Base-by-base conservation (phyloP, 1,284 basidiomycete genomes). In the Papiliotrema fonsecae region DNA sequence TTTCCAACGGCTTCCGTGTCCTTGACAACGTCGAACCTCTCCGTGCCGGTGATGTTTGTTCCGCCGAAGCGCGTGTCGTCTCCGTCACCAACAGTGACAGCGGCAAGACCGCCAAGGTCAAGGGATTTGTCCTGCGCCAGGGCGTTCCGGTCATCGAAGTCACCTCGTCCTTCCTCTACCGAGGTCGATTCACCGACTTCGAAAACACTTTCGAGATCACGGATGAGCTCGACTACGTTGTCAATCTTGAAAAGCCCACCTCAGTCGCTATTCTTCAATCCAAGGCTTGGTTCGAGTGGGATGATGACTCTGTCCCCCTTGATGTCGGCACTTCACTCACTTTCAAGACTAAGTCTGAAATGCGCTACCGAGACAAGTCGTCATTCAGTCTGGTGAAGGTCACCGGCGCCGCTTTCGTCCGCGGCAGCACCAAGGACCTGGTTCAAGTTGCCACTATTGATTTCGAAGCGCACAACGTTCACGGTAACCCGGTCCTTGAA, bases 271-370 rank as follows among this genome's bases (percentile, higher is more conserved):
- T 98, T 18, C 77, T 98, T 14, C 83, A 88, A 67, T 90, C 89
- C 51, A 98, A 98, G 79, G 88, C 94, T 70, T 98, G 96, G 94
- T 94, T 98, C 74, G 84, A 87, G 50, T 97, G 93, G 94, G 84
- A 87, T 50, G 84, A 94, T 65, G 84, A 88, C 47, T 78, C 83
- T 7, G 81, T 82, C 54, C 84, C 88, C 34, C 83, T 92, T 36
- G 76, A 82, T 50, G 81, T 87, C 11, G 91, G 90, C 36, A 86
- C 86, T 37, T 82, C 81, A 2, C 83, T 98, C 46, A 83, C 92
- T 59, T 96, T 98, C 87, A 86, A 87, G 56, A 79, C 88, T 58
- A 82, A 84, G 63, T 90, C 88, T 16, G 83, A 88, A 66, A 83
- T 91, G 46, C 83, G 84, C 24, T 97, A 88, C 83, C 89, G 90